These are phyloP conservation scores for Botrytis hyacinthi DNA, from an alignment of 2,329 filamentous ascomycete species.

Conservation along the genomic window DNA sequence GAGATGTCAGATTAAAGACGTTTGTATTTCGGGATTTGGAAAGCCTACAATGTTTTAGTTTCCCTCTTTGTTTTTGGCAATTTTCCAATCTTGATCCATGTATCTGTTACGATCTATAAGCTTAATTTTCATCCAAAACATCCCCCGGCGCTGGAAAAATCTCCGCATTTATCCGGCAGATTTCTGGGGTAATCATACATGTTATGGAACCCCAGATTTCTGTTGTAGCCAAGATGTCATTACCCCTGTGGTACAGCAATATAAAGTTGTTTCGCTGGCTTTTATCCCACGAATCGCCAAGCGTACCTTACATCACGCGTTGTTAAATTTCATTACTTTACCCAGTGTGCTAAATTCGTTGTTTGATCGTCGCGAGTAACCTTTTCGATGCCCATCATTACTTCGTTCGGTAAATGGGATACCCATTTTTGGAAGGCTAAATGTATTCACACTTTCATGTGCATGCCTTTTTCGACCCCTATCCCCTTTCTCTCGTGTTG, in stretches of 20 bases:
- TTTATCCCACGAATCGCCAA: conserved; percentile 17
- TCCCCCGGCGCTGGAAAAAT: neutral
- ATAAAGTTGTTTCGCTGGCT: neutral
- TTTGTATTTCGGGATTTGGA: neutral
- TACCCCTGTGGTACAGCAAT: neutral
- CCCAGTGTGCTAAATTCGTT: neutral
- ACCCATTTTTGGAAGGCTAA: neutral
- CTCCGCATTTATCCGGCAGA: neutral
- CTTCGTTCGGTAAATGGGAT: neutral
- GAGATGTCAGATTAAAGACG: neutral
- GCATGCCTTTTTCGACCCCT: neutral
- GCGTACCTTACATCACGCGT: conserved; percentile 10
- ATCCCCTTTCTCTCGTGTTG: neutral
- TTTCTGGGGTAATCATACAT: neutral
- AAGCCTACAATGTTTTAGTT: neutral
- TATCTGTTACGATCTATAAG: neutral
- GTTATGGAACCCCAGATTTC: neutral
- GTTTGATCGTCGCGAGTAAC: neutral
- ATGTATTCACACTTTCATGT: neutral
- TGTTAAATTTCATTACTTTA: neutral
- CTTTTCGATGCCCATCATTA: neutral
- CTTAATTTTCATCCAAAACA: neutral
- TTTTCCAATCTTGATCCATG: neutral
- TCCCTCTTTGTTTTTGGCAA: too few relatives aligned
- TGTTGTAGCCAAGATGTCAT: neutral